phyloP scores from a whole-genome alignment of 371 early-diverging fungal species.

The Saksenaea oblongispora region DNA sequence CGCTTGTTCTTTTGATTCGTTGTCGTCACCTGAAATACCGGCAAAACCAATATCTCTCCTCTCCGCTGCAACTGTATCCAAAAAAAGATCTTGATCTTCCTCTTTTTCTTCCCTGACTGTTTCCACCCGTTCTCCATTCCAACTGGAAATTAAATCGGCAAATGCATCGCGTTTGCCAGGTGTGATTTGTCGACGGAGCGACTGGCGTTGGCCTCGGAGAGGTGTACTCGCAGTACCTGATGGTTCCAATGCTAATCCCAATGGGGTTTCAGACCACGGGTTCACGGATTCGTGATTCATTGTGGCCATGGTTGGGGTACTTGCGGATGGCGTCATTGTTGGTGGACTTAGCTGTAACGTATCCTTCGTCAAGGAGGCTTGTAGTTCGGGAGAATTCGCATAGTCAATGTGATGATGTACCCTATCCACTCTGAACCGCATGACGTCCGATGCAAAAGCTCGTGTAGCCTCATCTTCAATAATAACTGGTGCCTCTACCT shows the following conservation, averaged over 20 bases:
- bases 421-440: constrained; percentile 17
- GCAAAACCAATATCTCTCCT: constrained; percentile 48
- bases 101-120: constrained; percentile 2
- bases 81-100: constrained; percentile 30
- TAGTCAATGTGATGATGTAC: constrained; percentile 2
- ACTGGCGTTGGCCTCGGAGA: constrained; percentile 1
- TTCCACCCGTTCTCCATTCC: constrained; percentile 27
- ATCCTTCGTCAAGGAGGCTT: constrained; percentile 17
- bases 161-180: constrained; percentile 44
- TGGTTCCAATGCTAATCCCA: constrained; percentile 4
- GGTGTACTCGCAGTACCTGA: constrained; percentile 12
- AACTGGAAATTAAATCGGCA: constrained; percentile 48
- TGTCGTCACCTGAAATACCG: constrained; percentile 25
- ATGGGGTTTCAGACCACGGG: constrained; percentile 15
- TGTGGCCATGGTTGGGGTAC: constrained; percentile 17
- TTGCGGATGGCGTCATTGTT: constrained; percentile 15
- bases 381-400: constrained; percentile 15
- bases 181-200: constrained; percentile 25
- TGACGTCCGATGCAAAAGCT: constrained; percentile 41
- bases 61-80: constrained; percentile 37
- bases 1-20: background rate
- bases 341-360: constrained; percentile 15
- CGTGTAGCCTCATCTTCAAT: constrained; percentile 49
- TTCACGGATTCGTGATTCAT: constrained; percentile 5
- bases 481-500: constrained; percentile 5